These are phyloP conservation scores for Aureoboletus auriporus DNA, from an alignment of 768 basidiomycete genomes.

Conservation along the genomic window DNA sequence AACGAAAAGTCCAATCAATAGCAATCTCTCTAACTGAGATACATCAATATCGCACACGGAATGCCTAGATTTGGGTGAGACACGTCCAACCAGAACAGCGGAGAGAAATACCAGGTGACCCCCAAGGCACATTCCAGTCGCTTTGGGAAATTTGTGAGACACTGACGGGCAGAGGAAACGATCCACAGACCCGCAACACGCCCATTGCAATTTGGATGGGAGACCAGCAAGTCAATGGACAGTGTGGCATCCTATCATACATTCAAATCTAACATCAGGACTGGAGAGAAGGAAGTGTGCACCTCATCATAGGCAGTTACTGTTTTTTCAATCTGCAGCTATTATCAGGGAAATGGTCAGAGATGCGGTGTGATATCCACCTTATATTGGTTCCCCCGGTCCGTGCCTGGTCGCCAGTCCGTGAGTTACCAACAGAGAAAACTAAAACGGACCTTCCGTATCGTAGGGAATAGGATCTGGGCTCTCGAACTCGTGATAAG, in stretches of 20 bases:
- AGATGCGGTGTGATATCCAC: slow-evolving; percentile 29
- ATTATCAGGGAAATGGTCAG: slow-evolving; percentile 3
- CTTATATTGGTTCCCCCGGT: slow-evolving; percentile 93
- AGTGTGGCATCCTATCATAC: slow-evolving; percentile 66
- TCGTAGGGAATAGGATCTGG: slow-evolving; percentile 90
- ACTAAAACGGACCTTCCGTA: slow-evolving; percentile 53
- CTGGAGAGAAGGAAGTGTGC: neutral
- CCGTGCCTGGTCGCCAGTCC: slow-evolving; percentile 52
- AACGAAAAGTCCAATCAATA: neutral
- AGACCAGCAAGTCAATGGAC: slow-evolving; percentile 68
- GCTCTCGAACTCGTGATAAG: slow-evolving; percentile 90
- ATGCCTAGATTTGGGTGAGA: slow-evolving; percentile 36
- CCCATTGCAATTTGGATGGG: slow-evolving; percentile 83
- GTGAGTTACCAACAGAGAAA: slow-evolving; percentile 1
- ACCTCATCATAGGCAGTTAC: slow-evolving; percentile 89
- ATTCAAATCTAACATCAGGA: neutral
- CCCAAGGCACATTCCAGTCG: slow-evolving; percentile 89
- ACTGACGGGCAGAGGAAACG: neutral
- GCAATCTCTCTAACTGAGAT: neutral
- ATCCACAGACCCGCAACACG: slow-evolving; percentile 68
- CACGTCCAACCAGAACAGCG: neutral
- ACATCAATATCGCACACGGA: slow-evolving; percentile 36
- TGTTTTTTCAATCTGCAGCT: slow-evolving; percentile 79
- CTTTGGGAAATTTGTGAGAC: slow-evolving; percentile 31
- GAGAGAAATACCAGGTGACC: slow-evolving; percentile 67